These are phyloP conservation scores for Globisporangium cederbergense DNA, from an alignment of 352 stramenopile genomes.

Conservation along the genomic window DNA sequence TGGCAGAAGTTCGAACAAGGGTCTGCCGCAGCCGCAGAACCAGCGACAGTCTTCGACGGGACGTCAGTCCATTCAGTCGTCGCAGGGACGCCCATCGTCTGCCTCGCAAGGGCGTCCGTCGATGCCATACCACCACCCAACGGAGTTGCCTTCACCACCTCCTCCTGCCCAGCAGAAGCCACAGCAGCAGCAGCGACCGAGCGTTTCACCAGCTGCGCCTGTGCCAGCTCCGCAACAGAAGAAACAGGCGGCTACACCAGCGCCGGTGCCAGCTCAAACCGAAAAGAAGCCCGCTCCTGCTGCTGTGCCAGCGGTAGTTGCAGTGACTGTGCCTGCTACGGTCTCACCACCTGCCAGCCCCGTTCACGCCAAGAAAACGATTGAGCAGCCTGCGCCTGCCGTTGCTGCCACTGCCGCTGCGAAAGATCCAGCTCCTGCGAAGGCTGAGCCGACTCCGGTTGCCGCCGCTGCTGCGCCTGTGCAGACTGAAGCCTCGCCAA, in stretches of 20 bases:
- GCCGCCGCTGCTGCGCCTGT: background rate
- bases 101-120: constrained; percentile 20
- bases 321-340: background rate
- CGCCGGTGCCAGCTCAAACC: constrained; percentile 2
- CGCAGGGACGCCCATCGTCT: background rate
- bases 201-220: background rate
- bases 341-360: constrained; percentile 2
- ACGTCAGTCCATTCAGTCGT: constrained; percentile 9
- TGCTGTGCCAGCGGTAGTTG: constrained; percentile 2
- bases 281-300: constrained; percentile 8
- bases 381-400: constrained; percentile 3
- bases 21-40: constrained; percentile 23
- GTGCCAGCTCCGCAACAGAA: constrained; percentile 11
- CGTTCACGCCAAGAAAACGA: constrained; percentile 4
- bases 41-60: constrained; percentile 18
- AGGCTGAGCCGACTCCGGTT: background rate
- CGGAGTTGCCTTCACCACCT: constrained; percentile 8
- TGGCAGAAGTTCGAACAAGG: constrained; percentile 13
- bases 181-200: constrained; percentile 5
- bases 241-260: constrained; percentile 8
- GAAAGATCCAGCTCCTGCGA: background rate
- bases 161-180: constrained; percentile 6
- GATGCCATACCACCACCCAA: constrained; percentile 17
- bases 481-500: background rate
- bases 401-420: background rate